Percentiles rank a stretch among this genome's conserved stretches.
These are phyloP conservation scores for Wilhelminamyces savonicus DNA, from an alignment of 805 yeast genomes.

Conservation along the genomic window DNA sequence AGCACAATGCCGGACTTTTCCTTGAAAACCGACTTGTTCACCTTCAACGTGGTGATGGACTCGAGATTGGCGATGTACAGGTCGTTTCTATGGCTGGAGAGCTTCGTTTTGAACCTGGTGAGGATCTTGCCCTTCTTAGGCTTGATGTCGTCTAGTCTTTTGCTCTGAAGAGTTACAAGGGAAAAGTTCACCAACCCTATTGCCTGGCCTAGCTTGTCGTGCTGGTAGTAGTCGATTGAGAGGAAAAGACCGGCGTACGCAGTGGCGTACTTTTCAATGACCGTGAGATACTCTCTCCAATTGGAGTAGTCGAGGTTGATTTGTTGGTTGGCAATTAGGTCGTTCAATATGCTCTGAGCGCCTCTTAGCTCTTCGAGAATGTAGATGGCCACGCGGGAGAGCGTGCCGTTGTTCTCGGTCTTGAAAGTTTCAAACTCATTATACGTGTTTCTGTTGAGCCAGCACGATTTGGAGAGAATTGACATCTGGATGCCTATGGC, in stretches of 20 bases:
- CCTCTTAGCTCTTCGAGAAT: constrained; percentile 26
- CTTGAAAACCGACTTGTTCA: constrained; percentile 29
- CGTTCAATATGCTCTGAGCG: constrained; percentile 15
- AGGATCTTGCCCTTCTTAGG: constrained; percentile 10
- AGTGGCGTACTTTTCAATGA: constrained; percentile 27
- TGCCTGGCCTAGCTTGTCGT: constrained; percentile 39
- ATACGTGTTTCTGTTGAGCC: constrained; percentile 23
- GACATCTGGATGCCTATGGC: constrained; percentile 32
- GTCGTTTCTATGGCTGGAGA: constrained; percentile 26
- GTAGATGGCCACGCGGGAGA: constrained; percentile 41
- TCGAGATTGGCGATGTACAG: constrained; percentile 21
- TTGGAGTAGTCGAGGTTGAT: constrained; percentile 5
- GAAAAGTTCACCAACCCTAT: constrained; percentile 38
- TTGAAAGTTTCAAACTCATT: constrained; percentile 5
- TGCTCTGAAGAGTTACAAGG: constrained; percentile 30
- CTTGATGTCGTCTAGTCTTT: constrained; percentile 6
- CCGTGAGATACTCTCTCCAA: constrained; percentile 25
- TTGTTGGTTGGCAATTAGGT: constrained; percentile 3
- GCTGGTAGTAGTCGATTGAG: constrained; percentile 40
- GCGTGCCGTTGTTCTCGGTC: constrained; percentile 29
- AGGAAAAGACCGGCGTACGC: constrained; percentile 42
- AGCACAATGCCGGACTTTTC: constrained; percentile 28
- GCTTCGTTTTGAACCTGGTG: constrained; percentile 16
- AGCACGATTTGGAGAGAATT: constrained; percentile 30
- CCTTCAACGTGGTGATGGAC: constrained; percentile 27